Conservation (phyloP, 2,329 filamentous ascomycete genomes). For the Fusarium drepaniforme region DNA sequence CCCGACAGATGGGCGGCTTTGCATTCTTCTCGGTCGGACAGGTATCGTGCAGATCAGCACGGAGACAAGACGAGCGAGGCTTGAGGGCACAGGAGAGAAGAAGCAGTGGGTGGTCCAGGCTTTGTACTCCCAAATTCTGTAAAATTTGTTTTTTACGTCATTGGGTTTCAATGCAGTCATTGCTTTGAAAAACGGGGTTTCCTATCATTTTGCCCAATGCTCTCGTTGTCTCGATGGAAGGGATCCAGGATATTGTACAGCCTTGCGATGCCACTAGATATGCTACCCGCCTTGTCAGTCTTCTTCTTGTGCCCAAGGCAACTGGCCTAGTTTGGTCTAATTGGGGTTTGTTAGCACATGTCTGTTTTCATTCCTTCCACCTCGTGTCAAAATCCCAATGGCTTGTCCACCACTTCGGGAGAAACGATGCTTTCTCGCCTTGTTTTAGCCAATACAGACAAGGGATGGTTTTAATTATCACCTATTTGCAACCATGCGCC, state of each 20-base stretch:
- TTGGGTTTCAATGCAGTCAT: neutral
- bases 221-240: neutral
- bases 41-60: neutral
- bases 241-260: neutral
- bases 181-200: neutral
- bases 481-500: neutral
- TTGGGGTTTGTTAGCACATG: neutral
- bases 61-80: neutral
- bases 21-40: neutral
- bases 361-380: neutral
- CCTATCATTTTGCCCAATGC: neutral
- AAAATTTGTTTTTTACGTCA: neutral
- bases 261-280: neutral
- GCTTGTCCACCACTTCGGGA: neutral
- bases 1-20: neutral
- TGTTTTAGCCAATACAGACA: neutral
- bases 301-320: neutral
- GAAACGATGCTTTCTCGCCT: neutral
- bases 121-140: neutral
- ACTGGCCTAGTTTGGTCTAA: rapidly evolving
- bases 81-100: neutral
- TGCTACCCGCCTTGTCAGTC: neutral
- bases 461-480: neutral
- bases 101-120: neutral
- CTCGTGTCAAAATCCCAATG: neutral